Base-by-base conservation (phyloP, 768 basidiomycete genomes). In the Russula sp. region DNA sequence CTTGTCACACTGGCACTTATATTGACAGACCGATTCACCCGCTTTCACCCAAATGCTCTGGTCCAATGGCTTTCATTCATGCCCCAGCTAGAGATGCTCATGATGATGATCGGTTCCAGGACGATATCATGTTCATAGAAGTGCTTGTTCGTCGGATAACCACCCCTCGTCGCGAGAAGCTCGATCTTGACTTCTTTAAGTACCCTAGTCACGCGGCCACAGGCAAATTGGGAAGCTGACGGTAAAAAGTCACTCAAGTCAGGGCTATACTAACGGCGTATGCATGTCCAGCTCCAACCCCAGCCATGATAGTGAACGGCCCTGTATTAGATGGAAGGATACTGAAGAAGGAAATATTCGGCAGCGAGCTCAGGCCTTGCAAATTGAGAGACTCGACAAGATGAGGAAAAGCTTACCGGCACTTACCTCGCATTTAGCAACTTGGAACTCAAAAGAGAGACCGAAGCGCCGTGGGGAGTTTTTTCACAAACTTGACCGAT, bases 321-420 rank as follows among this genome's bases (percentile, higher is more conserved):
- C 89, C 89, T 13, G 86, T 85, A 69, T 88, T 88, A 48, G 88
- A 67, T 3, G 76, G 69, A n/a, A n/a, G n/a, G 10, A 79, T 34
- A 6, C 85, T 84, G 50, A 85, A 79, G 22, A 86, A 72, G 59
- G 75, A 80, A 72, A 81, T 72, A 63, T 80, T 78, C 14, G 85
- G 85, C 14, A 88, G 36, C 76, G 74, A 8, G 84, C 86, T 82
- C 84, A 86, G 5, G 79, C 72, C 50, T 83, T 80, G 40, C 87
- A 84, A 49, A 86, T 58, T 13, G 88, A 88, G 76, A 87, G 87
- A 40, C 83, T 81, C 54, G 90, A 74, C 44, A 91, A 76, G 69
- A 88, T 88, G 18, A 85, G 86, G 42, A 90, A 84, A 59, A 90
- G n/a, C n/a, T n/a, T n/a, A n/a, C n/a, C n/a, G n/a, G n/a, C n/a